A percentile compares a stretch with the other conserved stretches of the same genome.
These are phyloP conservation scores for Saturnispora gosingensis DNA, from an alignment of 805 yeast genomes.

Conservation along the genomic window DNA sequence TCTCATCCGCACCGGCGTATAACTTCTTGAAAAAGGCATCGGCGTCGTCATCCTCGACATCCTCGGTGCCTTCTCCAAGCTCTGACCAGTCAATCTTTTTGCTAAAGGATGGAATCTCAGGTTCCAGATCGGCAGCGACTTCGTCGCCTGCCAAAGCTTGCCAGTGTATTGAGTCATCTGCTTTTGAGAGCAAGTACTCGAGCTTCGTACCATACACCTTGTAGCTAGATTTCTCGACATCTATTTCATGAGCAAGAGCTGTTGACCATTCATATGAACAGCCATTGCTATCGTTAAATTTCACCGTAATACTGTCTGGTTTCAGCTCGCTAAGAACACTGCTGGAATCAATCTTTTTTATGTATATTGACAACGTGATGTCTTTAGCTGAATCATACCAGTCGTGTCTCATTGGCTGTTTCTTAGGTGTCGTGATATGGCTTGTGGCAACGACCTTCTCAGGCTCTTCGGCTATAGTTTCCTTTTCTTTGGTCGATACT, in stretches of 20 bases:
- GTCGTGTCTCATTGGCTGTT: slow-evolving; percentile 39
- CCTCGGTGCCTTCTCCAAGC: slow-evolving; percentile 30
- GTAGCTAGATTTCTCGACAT: slow-evolving; percentile 34
- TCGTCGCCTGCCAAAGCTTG: neutral
- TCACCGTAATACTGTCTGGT: slow-evolving; percentile 29
- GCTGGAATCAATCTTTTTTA: slow-evolving; percentile 52
- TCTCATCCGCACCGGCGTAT: slow-evolving; percentile 76
- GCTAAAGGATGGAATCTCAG: slow-evolving; percentile 39
- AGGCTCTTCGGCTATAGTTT: neutral
- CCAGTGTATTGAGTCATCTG: neutral
- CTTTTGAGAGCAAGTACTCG: slow-evolving; percentile 32
- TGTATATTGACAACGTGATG: slow-evolving; percentile 62
- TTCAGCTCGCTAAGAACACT: slow-evolving; percentile 34
- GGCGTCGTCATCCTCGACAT: slow-evolving; percentile 44
- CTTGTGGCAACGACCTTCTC: neutral
- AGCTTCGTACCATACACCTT: slow-evolving; percentile 63
- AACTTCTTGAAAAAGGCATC: slow-evolving; percentile 67
- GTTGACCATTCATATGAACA: slow-evolving; percentile 44
- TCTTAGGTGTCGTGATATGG: slow-evolving; percentile 10
- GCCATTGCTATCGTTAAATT: slow-evolving; percentile 39
- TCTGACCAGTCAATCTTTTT: slow-evolving; percentile 64
- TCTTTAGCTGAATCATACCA: slow-evolving; percentile 59
- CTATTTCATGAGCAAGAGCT: slow-evolving; percentile 45
- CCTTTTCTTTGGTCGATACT: neutral
- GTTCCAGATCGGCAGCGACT: neutral